Evolutionary conservation across 2,329 filamentous ascomycete species (phyloP).

Genomic region (Alternaria sp.): DNA sequence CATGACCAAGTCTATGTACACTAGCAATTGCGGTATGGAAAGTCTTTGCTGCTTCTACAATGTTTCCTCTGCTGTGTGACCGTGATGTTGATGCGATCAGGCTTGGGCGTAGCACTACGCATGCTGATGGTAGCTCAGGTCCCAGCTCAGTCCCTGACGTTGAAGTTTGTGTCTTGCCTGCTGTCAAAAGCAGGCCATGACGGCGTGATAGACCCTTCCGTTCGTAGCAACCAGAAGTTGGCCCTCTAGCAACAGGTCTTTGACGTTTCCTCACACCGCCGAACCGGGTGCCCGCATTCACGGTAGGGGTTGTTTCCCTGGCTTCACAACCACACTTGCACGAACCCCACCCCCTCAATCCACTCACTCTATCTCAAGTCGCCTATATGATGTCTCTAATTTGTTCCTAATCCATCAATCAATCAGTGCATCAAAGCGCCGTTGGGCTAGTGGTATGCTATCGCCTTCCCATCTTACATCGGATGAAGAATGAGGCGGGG

Average conservation of each 20-base stretch:
- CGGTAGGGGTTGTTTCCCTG: slow-evolving; percentile 1
- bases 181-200: not conserved
- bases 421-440: slow-evolving; percentile 24
- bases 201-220: not conserved
- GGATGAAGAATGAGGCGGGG: slow-evolving; percentile 27
- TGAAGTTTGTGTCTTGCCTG: not conserved
- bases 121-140: slow-evolving; percentile 28
- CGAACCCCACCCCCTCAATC: not conserved
- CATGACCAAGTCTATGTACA: slow-evolving; percentile 46
- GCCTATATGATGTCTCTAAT: not conserved
- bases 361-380: not conserved
- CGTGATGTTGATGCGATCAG: not conserved
- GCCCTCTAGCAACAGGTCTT: not conserved
- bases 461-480: slow-evolving; percentile 44
- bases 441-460: slow-evolving; percentile 50
- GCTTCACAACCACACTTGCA: not conserved
- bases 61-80: not conserved
- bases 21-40: slow-evolving; percentile 47
- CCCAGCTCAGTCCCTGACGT: slow-evolving; percentile 13
- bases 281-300: slow-evolving; percentile 17
- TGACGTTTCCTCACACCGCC: slow-evolving; percentile 3
- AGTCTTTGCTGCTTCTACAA: slow-evolving; percentile 24
- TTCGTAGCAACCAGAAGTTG: not conserved
- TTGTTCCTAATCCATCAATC: not conserved
- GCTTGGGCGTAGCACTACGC: slow-evolving; percentile 29